A percentile compares a stretch with the other conserved stretches of the same genome.
Evolutionary conservation across 1,139 yeast species (phyloP).

Genomic region (Entelexis sorbosivorans): DNA sequence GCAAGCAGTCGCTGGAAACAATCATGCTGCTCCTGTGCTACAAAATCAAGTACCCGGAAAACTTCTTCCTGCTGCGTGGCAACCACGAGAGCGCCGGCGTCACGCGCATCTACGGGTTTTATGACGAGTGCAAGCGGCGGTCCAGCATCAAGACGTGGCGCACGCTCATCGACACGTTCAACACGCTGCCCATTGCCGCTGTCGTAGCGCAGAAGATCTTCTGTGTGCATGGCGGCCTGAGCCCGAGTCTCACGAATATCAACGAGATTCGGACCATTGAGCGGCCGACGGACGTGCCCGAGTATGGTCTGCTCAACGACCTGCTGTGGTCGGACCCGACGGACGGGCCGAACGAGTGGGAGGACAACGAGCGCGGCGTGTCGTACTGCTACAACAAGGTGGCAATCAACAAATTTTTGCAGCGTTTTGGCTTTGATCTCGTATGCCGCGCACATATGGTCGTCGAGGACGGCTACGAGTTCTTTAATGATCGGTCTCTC

Average conservation of each 20-base stretch:
- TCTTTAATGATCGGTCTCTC: conserved; percentile 86
- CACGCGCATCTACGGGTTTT: conserved; percentile 92
- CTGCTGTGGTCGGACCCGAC: conserved; percentile 97
- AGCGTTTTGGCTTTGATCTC: conserved; percentile 92
- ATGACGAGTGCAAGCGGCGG: conserved; percentile 94
- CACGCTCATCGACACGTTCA: conserved; percentile 94
- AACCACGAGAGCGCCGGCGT: conserved; percentile 97
- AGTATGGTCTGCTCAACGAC: conserved; percentile 89
- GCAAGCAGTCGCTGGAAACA: conserved; percentile 91
- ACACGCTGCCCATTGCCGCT: conserved; percentile 96
- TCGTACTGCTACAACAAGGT: conserved; percentile 48
- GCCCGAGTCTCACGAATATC: conserved; percentile 94
- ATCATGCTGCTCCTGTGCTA: conserved; percentile 85
- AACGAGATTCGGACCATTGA: conserved; percentile 95
- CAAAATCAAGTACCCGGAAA: conserved; percentile 94
- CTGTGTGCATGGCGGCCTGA: conserved; percentile 97
- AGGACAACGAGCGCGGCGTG: conserved; percentile 96
- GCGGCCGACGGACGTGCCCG: conserved; percentile 99
- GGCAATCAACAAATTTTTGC: conserved; percentile 85
- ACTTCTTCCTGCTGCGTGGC: conserved; percentile 83
- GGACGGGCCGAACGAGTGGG: conserved; percentile 57
- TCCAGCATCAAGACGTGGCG: conserved; percentile 96
- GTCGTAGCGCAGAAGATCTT: conserved; percentile 94
- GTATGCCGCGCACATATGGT: conserved; percentile 98
- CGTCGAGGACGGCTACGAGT: conserved; percentile 97